Conservation (phyloP, 179 eudicot genomes). For the Corrigiola litoralis region DNA sequence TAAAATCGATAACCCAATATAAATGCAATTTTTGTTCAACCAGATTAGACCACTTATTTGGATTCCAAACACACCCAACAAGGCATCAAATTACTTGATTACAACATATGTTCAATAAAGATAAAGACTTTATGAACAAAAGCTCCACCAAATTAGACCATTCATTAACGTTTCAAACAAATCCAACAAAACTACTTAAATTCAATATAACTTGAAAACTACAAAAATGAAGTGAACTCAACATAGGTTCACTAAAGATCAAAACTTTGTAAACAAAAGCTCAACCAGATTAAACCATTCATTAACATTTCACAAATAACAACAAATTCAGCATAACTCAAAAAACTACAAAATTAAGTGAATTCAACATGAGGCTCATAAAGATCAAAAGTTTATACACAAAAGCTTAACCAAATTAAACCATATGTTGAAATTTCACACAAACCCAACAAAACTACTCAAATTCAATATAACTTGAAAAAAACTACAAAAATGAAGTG, state of each 20-base stretch:
- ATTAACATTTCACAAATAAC: too few relatives aligned
- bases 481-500: background rate
- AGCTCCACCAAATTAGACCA: too few relatives aligned
- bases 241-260: background rate
- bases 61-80: background rate
- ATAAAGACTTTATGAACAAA: too few relatives aligned
- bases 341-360: background rate
- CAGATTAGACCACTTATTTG: background rate
- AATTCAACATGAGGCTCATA: background rate
- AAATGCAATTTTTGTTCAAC: too few relatives aligned
- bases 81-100: background rate
- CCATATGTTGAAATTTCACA: too few relatives aligned
- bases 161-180: too few relatives aligned
- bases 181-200: too few relatives aligned
- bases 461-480: background rate
- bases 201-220: background rate
- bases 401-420: too few relatives aligned
- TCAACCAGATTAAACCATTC: too few relatives aligned
- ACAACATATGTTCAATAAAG: background rate
- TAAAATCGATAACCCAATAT: background rate
- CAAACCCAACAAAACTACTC: too few relatives aligned
- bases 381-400: too few relatives aligned
- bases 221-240: background rate
- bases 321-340: background rate
- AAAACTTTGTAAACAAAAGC: too few relatives aligned